Evolutionary conservation across 768 basidiomycete genomes (phyloP), one percentile per base, ranked within the genome.

Genomic region (Sistotremastrum niveocremeum): DNA sequence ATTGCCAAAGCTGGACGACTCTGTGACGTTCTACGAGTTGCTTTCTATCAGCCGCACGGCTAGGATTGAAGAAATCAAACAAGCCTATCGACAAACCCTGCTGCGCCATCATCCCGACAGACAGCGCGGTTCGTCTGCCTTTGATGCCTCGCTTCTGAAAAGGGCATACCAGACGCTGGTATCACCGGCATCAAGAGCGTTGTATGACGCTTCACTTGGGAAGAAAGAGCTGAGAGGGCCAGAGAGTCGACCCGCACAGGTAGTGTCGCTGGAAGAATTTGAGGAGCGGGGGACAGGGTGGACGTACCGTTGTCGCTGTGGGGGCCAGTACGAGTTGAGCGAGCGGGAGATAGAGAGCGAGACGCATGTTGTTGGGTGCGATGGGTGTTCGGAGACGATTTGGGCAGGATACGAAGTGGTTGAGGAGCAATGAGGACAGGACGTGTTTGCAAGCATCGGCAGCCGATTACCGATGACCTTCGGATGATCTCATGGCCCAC

Each of bases 351-450:
- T 89, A 68, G 84, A 88, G 49, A 62, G 61, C 2, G 87, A 76
- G n/a, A 65, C 66, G 42, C 86, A 89, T 58, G 68, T 89, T 5
- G 64, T 86, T 7, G 77, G 72, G 2, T 90, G 87, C 52, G 72
- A 63, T 46, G 74, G 74, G 45, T 89, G 86, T 57, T 90, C 87
- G 10, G 87, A 89, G 60, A 76, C 75, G 6, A 66, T 89, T 1
- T 89, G 85, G 83, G 82, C 78, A n/a, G 86, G 87, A 1, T 89
- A 86, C 54, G 81, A 89, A 60, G 55, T 72, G 8, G 65, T 58
- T 12, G 65, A 68, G 37, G 61, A 54, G 35, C 20, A 20, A 20
- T 20, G 20, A 20, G 20, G 20, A 20, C 20, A 20, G 20, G 20
- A 20, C 20, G 20, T 20, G 20, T 20, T 20, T 20, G 20, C 20